phyloP scores from a whole-genome alignment of 805 yeast genomes.

The Kuraishia borneana region DNA sequence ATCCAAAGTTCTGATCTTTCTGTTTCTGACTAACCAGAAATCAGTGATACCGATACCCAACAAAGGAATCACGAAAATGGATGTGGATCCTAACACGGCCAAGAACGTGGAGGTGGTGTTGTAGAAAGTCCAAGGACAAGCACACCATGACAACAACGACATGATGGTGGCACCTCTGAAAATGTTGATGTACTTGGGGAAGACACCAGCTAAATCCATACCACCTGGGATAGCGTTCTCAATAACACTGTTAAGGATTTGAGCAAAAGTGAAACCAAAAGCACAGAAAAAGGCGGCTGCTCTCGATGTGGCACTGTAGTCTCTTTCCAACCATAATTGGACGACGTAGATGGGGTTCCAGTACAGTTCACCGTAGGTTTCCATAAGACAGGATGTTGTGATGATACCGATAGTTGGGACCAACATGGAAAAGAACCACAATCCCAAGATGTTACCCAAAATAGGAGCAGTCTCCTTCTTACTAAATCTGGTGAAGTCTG shows the following conservation, averaged over 20 bases:
- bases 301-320: conserved; percentile 26
- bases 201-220: conserved; percentile 36
- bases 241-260: conserved; percentile 26
- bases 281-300: conserved; percentile 38
- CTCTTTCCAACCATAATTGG: conserved; percentile 25
- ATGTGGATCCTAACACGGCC: conserved; percentile 15
- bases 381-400: conserved; percentile 29
- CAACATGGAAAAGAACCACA: conserved; percentile 18
- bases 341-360: conserved; percentile 37
- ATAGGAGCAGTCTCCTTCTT: conserved; percentile 5
- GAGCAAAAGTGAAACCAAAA: conserved; percentile 22
- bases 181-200: conserved; percentile 30
- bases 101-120: conserved; percentile 23
- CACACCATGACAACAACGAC: conserved; percentile 19
- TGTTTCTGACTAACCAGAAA: conserved; percentile 25
- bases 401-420: conserved; percentile 35
- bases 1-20: conserved; percentile 26
- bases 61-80: conserved; percentile 27
- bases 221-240: conserved; percentile 33
- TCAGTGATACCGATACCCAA: conserved; percentile 26
- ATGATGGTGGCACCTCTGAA: conserved; percentile 33
- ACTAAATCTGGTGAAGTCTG: conserved; percentile 22
- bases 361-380: conserved; percentile 11
- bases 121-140: conserved; percentile 29
- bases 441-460: conserved; percentile 14